Evolutionary conservation across 495 filamentous ascomycete species (phyloP).

Genomic region (Lentithecium fluviatile): DNA sequence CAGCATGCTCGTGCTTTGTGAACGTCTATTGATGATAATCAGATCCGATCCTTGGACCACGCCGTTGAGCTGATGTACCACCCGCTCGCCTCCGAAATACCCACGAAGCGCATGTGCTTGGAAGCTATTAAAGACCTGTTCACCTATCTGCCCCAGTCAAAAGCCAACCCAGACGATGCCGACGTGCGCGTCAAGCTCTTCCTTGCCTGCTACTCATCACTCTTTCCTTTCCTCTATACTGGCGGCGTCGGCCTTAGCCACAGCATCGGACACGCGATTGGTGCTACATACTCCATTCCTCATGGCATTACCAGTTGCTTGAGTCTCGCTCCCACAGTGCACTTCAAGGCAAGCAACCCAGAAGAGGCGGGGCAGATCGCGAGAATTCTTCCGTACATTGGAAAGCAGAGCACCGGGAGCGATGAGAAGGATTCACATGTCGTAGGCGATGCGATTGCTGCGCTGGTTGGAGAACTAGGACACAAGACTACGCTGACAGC

Average conservation of each 20-base stretch:
- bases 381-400: slow-evolving; percentile 34
- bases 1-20: not conserved
- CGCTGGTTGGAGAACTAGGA: slow-evolving; percentile 31
- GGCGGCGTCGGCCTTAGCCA: slow-evolving; percentile 36
- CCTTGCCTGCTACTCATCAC: slow-evolving; percentile 33
- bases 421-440: slow-evolving; percentile 30
- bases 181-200: slow-evolving; percentile 29
- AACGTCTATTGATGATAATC: not conserved
- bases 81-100: slow-evolving; percentile 37
- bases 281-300: slow-evolving; percentile 35
- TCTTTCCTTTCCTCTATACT: slow-evolving; percentile 32
- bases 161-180: slow-evolving; percentile 28
- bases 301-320: slow-evolving; percentile 39
- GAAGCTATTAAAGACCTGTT: slow-evolving; percentile 35
- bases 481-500: slow-evolving; percentile 33
- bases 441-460: slow-evolving; percentile 31
- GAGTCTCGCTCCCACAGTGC: slow-evolving; percentile 35
- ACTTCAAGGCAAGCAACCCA: slow-evolving; percentile 35
- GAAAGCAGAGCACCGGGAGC: slow-evolving; percentile 29
- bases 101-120: slow-evolving; percentile 32
- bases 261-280: slow-evolving; percentile 38
- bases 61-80: slow-evolving; percentile 39
- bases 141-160: slow-evolving; percentile 32
- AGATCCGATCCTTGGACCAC: slow-evolving; percentile 37
- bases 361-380: slow-evolving; percentile 37